Base-by-base conservation (phyloP, 2,329 filamentous ascomycete species). In the Trichoderma sp. region DNA sequence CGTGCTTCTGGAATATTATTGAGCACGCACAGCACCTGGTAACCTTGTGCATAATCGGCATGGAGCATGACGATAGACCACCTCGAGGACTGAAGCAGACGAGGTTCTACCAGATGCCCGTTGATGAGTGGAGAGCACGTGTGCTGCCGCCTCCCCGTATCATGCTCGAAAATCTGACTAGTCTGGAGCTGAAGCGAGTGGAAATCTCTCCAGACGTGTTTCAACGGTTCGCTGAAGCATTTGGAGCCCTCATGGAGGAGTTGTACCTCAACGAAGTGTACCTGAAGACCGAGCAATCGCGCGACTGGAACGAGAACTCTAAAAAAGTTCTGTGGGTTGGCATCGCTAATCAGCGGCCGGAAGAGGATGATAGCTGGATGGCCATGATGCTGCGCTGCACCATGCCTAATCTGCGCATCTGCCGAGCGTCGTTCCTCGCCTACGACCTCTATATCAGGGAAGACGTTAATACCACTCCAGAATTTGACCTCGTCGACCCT, bases 1-100 rank as follows among this genome's bases (percentile, higher is more conserved):
- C 80, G 47, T 82, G 84, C 68, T 78, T 88, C 3, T 88, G 86
- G 86, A 82, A 84, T 73, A 76, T 87, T 53, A 83, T 88, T 17
- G 81, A 82, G 62, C 83, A 83, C 63, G 85, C 86, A 0, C 76
- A 77, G 28, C 76, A 78, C 9, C 80, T 88, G 13, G 79, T 83
- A 73, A 86, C 81, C 58, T 77, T 88, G 20, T 87, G 85, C 71
- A 74, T 88, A 17, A 80, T 85, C 12, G 84, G 85, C n/a, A 78
- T 82, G 73, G 82, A 85, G 71, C 78, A 81, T 20, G 81, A 84
- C 28, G 80, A 82, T 43, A 79, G 79, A 30, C 80, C 79, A 0
- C 81, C 80, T 3, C 76, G 79, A 26, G 77, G 78, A 3, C 68
- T 84, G 50, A 83, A 82, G 74, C 79, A 81, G 71, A 82, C 83